Percentiles rank a stretch among this genome's conserved stretches.
phyloP scores from a whole-genome alignment of 2,329 filamentous ascomycete genomes.

The Mycocentrospora acerina region DNA sequence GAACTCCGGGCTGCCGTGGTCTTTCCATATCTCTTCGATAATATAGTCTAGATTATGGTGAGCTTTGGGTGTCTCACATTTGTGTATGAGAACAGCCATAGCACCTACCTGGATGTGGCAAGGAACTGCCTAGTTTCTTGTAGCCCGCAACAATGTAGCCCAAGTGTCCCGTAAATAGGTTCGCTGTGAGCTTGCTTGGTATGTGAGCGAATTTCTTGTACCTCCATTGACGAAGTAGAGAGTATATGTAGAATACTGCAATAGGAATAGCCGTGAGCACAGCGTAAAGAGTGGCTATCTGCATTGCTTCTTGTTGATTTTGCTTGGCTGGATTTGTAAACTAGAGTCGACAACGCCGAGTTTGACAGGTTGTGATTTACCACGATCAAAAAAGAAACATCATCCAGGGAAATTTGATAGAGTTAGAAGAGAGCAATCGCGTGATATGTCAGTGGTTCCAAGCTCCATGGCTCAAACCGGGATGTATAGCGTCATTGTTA shows the following conservation, averaged over 20 bases:
- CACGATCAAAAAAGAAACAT: too few species aligned
- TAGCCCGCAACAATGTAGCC: slow-evolving; percentile 28
- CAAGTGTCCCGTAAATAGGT: slow-evolving; percentile 31
- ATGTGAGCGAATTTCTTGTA: slow-evolving; percentile 27
- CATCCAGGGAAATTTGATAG: too few species aligned
- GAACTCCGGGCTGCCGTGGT: slow-evolving; percentile 28
- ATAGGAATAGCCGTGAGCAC: slow-evolving; percentile 22
- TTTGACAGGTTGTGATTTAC: too few species aligned
- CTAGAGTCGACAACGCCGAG: too few species aligned
- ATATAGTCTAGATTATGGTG: slow-evolving; percentile 31
- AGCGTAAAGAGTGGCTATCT: slow-evolving; percentile 17
- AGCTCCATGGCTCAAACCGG: too few species aligned
- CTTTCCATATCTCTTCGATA: slow-evolving; percentile 29
- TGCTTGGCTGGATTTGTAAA: too few species aligned
- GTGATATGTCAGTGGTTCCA: too few species aligned
- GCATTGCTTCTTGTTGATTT: too few species aligned
- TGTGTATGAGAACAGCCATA: too few species aligned
- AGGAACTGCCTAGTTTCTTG: slow-evolving; percentile 24
- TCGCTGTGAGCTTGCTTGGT: slow-evolving; percentile 19
- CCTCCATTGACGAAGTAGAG: slow-evolving; percentile 26
- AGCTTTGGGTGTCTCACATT: background rate
- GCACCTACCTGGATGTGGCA: slow-evolving; percentile 35
- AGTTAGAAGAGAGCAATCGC: too few species aligned
- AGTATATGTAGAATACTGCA: slow-evolving; percentile 21
- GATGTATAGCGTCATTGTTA: too few species aligned